Conservation (phyloP, 106 monocot species). For the Phalaenopsis aphrodite region DNA sequence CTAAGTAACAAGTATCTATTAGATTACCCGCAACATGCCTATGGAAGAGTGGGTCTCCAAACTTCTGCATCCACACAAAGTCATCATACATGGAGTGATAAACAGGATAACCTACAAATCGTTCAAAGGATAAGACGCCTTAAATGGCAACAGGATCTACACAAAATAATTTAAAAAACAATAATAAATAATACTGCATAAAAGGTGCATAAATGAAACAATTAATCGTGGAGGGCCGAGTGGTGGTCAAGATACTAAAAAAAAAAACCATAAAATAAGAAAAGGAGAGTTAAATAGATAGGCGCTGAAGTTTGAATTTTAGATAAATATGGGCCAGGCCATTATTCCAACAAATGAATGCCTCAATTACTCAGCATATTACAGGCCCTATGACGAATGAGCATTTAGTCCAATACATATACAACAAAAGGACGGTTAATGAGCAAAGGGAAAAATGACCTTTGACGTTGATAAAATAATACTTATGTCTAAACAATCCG, state of each 20-base stretch:
- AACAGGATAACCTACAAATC: constrained; percentile 34
- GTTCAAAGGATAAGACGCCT: neutral
- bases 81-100: constrained; percentile 58
- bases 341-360: too few relatives aligned
- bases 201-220: too few relatives aligned
- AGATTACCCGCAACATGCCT: constrained; percentile 42
- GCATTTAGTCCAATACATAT: too few relatives aligned
- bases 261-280: neutral
- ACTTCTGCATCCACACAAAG: constrained; percentile 57
- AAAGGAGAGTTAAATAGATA: neutral
- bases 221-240: too few relatives aligned
- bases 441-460: too few relatives aligned
- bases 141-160: neutral
- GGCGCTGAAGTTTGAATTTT: too few relatives aligned
- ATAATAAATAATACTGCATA: neutral
- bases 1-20: neutral
- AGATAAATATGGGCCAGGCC: too few relatives aligned
- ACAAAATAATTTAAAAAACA: neutral
- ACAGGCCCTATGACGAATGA: too few relatives aligned
- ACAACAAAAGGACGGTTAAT: too few relatives aligned
- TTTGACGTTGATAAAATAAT: too few relatives aligned
- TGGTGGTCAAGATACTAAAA: neutral
- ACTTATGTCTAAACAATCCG: too few relatives aligned
- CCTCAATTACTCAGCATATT: too few relatives aligned
- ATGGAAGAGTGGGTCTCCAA: constrained; percentile 48